These are phyloP conservation scores for Aspergillus clavatus DNA, from an alignment of 2,329 filamentous ascomycete genomes.

Conservation along the genomic window DNA sequence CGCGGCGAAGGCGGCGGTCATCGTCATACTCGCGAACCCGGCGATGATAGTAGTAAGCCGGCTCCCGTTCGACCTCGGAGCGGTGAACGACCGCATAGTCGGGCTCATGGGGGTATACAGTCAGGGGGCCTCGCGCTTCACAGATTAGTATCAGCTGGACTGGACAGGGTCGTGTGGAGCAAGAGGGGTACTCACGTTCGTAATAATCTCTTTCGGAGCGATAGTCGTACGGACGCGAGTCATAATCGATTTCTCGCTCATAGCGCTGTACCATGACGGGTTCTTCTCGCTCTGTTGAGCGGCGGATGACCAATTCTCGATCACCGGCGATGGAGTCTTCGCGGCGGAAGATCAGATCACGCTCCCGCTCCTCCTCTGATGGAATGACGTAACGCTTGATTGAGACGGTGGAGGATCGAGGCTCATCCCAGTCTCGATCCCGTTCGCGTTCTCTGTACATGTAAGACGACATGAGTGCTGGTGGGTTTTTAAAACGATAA, in stretches of 20 bases:
- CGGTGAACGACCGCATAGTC: conserved; percentile 58
- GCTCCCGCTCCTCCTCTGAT: conserved; percentile 36
- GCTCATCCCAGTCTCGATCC: conserved; percentile 41
- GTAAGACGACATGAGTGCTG: conserved; percentile 32
- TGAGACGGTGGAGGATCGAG: conserved; percentile 37
- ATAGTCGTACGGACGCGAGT: conserved; percentile 42
- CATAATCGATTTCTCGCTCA: conserved; percentile 43
- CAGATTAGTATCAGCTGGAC: conserved; percentile 53
- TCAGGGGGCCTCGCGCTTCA: conserved; percentile 49
- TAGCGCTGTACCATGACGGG: conserved; percentile 42
- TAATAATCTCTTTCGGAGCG: conserved; percentile 43
- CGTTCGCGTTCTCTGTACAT: conserved; percentile 38
- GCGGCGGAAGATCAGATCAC: conserved; percentile 24
- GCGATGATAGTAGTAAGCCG: conserved; percentile 60
- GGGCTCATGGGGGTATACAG: conserved; percentile 48
- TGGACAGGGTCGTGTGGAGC: conserved; percentile 40
- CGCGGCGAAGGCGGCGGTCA: conserved; percentile 42
- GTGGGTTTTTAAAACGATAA: conserved; percentile 7
- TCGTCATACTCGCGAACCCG: conserved; percentile 52
- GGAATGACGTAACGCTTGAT: conserved; percentile 56
- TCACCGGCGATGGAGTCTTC: conserved; percentile 32
- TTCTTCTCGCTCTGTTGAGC: conserved; percentile 44
- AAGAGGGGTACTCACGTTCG: conserved; percentile 46
- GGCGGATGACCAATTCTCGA: conserved; percentile 43
- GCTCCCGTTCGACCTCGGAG: conserved; percentile 51